A percentile compares a stretch with the other conserved stretches of the same genome.
Conservation (phyloP, 2,329 filamentous ascomycete species). For the Aspergillus sp. region DNA sequence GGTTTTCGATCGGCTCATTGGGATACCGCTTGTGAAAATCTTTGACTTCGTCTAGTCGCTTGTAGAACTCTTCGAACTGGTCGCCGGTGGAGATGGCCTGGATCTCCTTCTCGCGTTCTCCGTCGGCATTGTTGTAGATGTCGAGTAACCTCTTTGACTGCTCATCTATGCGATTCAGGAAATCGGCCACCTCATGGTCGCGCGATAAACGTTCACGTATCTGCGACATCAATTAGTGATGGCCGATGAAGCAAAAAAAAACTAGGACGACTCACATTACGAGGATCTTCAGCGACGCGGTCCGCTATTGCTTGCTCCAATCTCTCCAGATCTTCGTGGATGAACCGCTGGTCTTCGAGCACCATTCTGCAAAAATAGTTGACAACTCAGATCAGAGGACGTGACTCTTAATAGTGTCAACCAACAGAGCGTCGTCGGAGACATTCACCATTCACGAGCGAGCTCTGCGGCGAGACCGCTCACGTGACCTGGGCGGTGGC, state of each 20-base stretch:
- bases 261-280: constrained; percentile 62
- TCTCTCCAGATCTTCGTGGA: constrained; percentile 95
- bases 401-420: neutral
- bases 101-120: constrained; percentile 72
- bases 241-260: neutral
- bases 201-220: constrained; percentile 85
- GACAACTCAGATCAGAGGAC: neutral
- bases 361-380: constrained; percentile 57
- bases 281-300: constrained; percentile 82
- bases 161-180: constrained; percentile 81
- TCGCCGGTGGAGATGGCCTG: constrained; percentile 82
- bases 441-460: constrained; percentile 2
- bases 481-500: constrained; percentile 26
- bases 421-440: constrained; percentile 1
- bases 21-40: constrained; percentile 88
- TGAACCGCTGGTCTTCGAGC: constrained; percentile 87
- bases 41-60: constrained; percentile 75
- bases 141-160: constrained; percentile 79
- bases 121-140: constrained; percentile 79
- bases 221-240: constrained; percentile 48
- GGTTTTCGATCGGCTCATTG: constrained; percentile 91
- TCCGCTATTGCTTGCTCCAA: constrained; percentile 92
- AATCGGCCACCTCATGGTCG: constrained; percentile 87
- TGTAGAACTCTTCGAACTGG: constrained; percentile 87
- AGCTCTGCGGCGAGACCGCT: constrained; percentile 25